Base-by-base conservation (phyloP, 345 rosid genomes). In the Linum lewisii region DNA sequence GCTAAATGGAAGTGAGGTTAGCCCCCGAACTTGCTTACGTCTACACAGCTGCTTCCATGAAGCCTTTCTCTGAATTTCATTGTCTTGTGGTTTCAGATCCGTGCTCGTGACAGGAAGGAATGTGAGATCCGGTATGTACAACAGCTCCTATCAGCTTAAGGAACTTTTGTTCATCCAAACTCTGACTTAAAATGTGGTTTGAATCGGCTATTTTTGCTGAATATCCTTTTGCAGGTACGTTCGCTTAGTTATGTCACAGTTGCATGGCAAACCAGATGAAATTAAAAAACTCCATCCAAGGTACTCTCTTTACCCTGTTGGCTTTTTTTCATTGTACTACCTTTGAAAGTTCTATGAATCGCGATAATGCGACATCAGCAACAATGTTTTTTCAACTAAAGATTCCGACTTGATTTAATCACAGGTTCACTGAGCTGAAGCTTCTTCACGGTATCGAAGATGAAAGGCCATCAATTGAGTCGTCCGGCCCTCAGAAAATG, bases 1-100 rank as follows among this genome's bases (percentile, higher is more conserved):
- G 52, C 80, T 93, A 67, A 89, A 89, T 76, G 97, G 97, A 66
- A 93, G 99, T 66, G 99, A 89, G 99, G 99, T 93, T 80, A 63
- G 65, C 20, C 72, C 54, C 52, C 2, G 51, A 62, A 65, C 51
- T 50, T 59, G 23, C 42, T 19, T 37, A 9, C 11, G 9, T 57
- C 45, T 22, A 63, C 21, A 18, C 16, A 25, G 38, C 51, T 68
- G 45, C 49, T 73, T 42, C 49, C 42, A 60, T 51, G 9, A 13
- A 19, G 42, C 53, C 24, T 44, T 71, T 51, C 63, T 58, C 22
- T 60, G 51, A 20, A 72, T 57, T 32, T 74, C 25, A 70, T 59
- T 53, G 26, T 25, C 37, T n/a, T 49, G 15, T 10, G 32, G 42
- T 58, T 51, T 65, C 76, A 93, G 99, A 82, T 93, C 44, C 76